These are phyloP conservation scores for Clonostachys rhizophaga DNA, from an alignment of 2,329 filamentous ascomycete species.

Conservation along the genomic window DNA sequence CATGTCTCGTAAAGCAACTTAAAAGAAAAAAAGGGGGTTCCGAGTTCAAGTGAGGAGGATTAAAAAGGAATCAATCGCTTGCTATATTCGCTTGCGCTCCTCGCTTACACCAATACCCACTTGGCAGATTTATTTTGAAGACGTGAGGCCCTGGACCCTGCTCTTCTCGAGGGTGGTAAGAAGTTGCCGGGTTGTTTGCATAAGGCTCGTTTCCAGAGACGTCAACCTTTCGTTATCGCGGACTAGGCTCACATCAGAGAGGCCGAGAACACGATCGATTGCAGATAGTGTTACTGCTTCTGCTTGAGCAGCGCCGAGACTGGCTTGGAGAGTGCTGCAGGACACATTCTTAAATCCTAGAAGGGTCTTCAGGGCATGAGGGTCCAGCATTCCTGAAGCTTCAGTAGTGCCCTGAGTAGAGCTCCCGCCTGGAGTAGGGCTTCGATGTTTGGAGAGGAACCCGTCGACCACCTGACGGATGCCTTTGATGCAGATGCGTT, in stretches of 20 bases:
- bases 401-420: background rate
- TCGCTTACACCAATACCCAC: background rate
- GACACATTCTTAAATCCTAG: conserved; percentile 40
- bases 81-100: background rate
- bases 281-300: conserved; percentile 44
- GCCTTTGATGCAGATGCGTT: conserved; percentile 38
- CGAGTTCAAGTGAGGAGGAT: too few species aligned
- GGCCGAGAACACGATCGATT: conserved; percentile 43
- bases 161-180: conserved; percentile 28
- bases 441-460: conserved; percentile 27
- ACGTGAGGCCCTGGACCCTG: conserved; percentile 5
- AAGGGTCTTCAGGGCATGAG: conserved; percentile 34
- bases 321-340: conserved; percentile 31
- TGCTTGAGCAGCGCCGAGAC: conserved; percentile 32
- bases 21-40: too few species aligned
- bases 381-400: conserved; percentile 22
- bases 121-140: background rate
- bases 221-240: conserved; percentile 25
- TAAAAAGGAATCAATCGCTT: too few species aligned
- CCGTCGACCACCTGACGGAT: conserved; percentile 36
- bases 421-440: conserved; percentile 19
- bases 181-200: conserved; percentile 31
- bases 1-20: too few species aligned
- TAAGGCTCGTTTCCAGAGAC: conserved; percentile 32
- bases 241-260: conserved; percentile 36